Conservation (phyloP, 345 rosid genomes). For the Aquilaria yunnanensis region DNA sequence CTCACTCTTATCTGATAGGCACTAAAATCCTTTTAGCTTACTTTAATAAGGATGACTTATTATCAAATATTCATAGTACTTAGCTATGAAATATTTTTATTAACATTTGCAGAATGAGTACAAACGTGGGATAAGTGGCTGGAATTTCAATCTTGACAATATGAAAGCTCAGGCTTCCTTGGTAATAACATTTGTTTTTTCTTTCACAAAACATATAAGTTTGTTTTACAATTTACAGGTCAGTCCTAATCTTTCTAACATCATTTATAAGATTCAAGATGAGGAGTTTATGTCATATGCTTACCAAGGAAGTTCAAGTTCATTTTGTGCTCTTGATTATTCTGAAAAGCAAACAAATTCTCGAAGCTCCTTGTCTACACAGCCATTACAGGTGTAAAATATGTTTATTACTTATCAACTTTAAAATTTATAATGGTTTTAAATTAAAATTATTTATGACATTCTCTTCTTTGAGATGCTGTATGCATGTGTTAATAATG, state of each 20-base stretch:
- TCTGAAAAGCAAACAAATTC: constrained; percentile 40
- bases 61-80: too few species aligned
- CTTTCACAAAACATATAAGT: background rate
- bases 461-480: constrained; percentile 2
- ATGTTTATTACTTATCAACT: too few species aligned
- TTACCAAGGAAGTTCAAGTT: constrained; percentile 39
- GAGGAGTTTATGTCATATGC: constrained; percentile 56
- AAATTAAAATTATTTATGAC: constrained; percentile 3
- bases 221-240: background rate
- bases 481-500: constrained; percentile 14
- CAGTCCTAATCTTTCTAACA: too few species aligned
- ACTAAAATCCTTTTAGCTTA: too few species aligned
- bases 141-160: constrained; percentile 98
- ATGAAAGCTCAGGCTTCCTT: constrained; percentile 97
- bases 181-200: constrained; percentile 36
- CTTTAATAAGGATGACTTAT: too few species aligned
- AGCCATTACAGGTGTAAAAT: too few species aligned
- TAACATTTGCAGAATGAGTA: constrained; percentile 72
- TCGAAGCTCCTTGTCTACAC: constrained; percentile 18
- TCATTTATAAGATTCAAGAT: constrained; percentile 71
- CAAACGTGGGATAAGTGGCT: constrained; percentile 93
- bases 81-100: background rate
- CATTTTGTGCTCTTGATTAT: constrained; percentile 41
- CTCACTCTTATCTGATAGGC: too few species aligned
- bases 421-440: constrained; percentile 2